Evolutionary conservation across 1,284 basidiomycete species (phyloP), one percentile per base, ranked within the genome.

Genomic region (Microbotryum lychnidis-dioicae): DNA sequence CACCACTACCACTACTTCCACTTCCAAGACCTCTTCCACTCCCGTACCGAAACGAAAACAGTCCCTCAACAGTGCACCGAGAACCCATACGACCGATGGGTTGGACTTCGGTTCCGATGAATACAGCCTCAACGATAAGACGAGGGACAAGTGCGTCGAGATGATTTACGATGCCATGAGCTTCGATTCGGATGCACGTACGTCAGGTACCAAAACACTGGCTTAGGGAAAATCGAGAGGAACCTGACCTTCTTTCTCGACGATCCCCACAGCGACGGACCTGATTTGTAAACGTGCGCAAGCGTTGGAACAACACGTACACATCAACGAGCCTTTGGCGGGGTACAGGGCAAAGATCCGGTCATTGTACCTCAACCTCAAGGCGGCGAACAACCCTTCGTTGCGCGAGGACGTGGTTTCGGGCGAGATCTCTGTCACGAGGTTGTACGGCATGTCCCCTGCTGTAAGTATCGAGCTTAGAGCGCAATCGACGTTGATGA

Each of bases 361-460:
- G 31, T 86, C 86, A n/a, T 77, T 97, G 46, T 93, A 84, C 73
- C 86, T 96, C 70, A 97, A 87, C 75, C 80, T 98, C 69, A 97
- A 96, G 75, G 94, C 96, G 77, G 94, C 92, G 78, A 85, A 86
- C 71, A 97, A 98, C 75, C 92, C 92, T 10, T 82, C 82, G 25
- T 76, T 98, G 57, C 82, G 93, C 42, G 87, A 87, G 72, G 86
- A 84, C 69, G 84, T 98, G 62, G 85, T 94, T 21, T 82, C 84
- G 53, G 92, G 92, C 1, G 85, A 88, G 29, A 78, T 97, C 91
- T 90, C 76, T 84, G 83, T 70, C 75, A 79, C 75, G 93, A 90
- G 76, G 87, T 37, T 68, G 12, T 65, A 65, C 54, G 51, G 44
- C 9, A 68, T 68, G 66, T 62, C 56, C 44, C 66, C 66, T 6